These are phyloP conservation scores for Fusarium nanum DNA, from an alignment of 2,329 filamentous ascomycete genomes.

Conservation along the genomic window DNA sequence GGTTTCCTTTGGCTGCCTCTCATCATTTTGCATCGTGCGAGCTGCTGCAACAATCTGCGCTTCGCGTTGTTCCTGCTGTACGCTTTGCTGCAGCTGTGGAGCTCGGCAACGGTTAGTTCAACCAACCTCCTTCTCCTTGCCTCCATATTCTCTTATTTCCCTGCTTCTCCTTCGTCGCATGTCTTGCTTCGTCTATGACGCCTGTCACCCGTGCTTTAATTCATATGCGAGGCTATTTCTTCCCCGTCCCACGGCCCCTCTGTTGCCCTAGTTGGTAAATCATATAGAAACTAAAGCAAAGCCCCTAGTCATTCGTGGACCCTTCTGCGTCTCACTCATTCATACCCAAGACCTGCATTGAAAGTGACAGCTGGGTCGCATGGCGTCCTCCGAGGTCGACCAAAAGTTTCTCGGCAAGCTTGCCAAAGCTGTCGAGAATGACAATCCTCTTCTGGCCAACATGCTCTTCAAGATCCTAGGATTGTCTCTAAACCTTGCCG, in stretches of 20 bases:
- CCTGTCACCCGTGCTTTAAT: conserved; percentile 45
- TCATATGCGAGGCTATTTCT: conserved; percentile 47
- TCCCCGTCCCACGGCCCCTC: conserved; percentile 31
- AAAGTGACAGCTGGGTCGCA: conserved; percentile 55
- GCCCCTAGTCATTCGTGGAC: conserved; percentile 37
- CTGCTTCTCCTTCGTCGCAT: conserved; percentile 40
- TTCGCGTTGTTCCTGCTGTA: conserved; percentile 40
- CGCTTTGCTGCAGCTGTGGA: conserved; percentile 45
- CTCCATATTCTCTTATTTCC: conserved; percentile 38
- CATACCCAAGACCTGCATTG: conserved; percentile 18
- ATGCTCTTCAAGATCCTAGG: conserved; percentile 93
- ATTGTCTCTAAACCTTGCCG: conserved; percentile 86
- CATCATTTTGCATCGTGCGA: conserved; percentile 46
- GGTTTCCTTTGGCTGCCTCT: conserved; percentile 40
- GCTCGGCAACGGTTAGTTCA: conserved; percentile 42
- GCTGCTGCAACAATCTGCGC: conserved; percentile 41
- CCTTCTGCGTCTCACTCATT: conserved; percentile 31
- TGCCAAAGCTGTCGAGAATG: conserved; percentile 80
- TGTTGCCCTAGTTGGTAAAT: conserved; percentile 37
- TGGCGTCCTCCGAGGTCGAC: conserved; percentile 97
- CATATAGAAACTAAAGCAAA: conserved; percentile 39
- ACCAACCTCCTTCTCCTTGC: conserved; percentile 44
- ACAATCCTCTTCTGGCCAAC: conserved; percentile 81
- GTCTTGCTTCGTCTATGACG: conserved; percentile 30
- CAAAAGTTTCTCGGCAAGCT: conserved; percentile 95